A percentile compares a stretch with the other conserved stretches of the same genome.
Conservation (phyloP, 2,329 filamentous ascomycete species). For the Blumeria hordei region DNA sequence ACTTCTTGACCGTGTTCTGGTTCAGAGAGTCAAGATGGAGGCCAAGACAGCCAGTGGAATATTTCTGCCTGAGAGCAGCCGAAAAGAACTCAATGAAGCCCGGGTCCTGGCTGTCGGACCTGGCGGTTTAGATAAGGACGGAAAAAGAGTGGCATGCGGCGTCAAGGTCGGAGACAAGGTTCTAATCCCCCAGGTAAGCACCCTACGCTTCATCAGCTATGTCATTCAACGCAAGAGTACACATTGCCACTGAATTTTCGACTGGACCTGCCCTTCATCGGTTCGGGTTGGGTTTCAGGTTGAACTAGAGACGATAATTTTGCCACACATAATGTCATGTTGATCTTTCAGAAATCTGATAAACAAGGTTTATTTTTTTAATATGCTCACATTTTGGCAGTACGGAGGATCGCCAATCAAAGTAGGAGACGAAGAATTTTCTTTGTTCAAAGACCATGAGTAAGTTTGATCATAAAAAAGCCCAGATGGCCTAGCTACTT, state of each 20-base stretch:
- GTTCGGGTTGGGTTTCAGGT: too few relatives aligned
- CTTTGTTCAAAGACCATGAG: constrained; percentile 94
- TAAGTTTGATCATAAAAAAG: constrained; percentile 27
- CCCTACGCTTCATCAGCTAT: too few relatives aligned
- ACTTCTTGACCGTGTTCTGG: constrained; percentile 91
- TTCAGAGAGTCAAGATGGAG: constrained; percentile 95
- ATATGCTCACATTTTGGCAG: constrained; percentile 20
- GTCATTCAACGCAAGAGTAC: too few relatives aligned
- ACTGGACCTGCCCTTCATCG: too few relatives aligned
- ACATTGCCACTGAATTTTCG: too few relatives aligned
- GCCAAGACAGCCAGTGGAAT: constrained; percentile 89
- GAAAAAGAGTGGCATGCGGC: constrained; percentile 66
- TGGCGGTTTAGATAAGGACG: constrained; percentile 66
- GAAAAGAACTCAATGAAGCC: constrained; percentile 97
- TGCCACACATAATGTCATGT: too few relatives aligned
- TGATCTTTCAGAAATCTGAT: too few relatives aligned
- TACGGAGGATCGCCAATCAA: constrained; percentile 89
- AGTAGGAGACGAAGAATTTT: constrained; percentile 91
- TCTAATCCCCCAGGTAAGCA: constrained; percentile 70
- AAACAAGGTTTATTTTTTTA: too few relatives aligned
- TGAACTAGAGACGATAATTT: too few relatives aligned
- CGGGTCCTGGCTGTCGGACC: constrained; percentile 90
- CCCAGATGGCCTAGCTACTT: too few relatives aligned
- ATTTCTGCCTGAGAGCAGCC: constrained; percentile 87
- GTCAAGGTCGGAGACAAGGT: constrained; percentile 74